These are phyloP conservation scores for Eucommia ulmoides DNA, from an alignment of 257 asterid species.

Conservation along the genomic window DNA sequence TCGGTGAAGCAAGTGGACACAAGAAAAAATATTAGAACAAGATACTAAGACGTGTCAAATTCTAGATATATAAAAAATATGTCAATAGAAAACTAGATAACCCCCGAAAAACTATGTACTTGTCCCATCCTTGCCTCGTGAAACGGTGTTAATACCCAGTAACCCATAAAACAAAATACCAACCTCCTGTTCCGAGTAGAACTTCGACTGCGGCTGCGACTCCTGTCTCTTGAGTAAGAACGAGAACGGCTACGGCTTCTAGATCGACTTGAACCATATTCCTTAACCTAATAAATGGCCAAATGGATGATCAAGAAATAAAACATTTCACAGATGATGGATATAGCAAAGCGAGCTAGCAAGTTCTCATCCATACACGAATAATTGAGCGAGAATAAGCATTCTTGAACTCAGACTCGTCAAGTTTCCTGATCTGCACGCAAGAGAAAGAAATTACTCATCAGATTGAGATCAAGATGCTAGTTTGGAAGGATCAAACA, in stretches of 20 bases:
- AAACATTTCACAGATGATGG: slow-evolving; percentile 4
- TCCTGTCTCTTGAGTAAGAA: slow-evolving; percentile 58
- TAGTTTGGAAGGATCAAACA: not conserved
- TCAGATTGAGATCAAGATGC: not conserved
- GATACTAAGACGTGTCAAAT: no score
- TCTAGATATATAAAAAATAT: no score
- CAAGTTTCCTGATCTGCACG: slow-evolving; percentile 78
- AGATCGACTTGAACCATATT: slow-evolving; percentile 67
- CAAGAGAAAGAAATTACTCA: not conserved
- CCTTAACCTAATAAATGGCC: slow-evolving; percentile 92
- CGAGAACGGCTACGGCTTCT: slow-evolving; percentile 58
- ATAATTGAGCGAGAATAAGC: slow-evolving; percentile 74
- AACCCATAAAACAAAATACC: not conserved
- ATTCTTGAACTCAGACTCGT: slow-evolving; percentile 90
- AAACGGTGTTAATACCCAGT: no score
- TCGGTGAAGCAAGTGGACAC: no score
- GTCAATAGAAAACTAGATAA: no score
- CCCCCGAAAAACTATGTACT: no score
- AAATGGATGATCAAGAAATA: no score
- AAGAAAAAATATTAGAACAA: no score
- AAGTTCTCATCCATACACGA: slow-evolving; percentile 36
- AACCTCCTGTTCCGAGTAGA: slow-evolving; percentile 72
- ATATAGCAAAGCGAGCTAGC: not conserved
- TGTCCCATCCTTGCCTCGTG: no score
- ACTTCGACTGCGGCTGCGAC: slow-evolving; percentile 55